These are phyloP conservation scores for Ustilaginoidea virens DNA, from an alignment of 2,329 filamentous ascomycete genomes.

Conservation along the genomic window DNA sequence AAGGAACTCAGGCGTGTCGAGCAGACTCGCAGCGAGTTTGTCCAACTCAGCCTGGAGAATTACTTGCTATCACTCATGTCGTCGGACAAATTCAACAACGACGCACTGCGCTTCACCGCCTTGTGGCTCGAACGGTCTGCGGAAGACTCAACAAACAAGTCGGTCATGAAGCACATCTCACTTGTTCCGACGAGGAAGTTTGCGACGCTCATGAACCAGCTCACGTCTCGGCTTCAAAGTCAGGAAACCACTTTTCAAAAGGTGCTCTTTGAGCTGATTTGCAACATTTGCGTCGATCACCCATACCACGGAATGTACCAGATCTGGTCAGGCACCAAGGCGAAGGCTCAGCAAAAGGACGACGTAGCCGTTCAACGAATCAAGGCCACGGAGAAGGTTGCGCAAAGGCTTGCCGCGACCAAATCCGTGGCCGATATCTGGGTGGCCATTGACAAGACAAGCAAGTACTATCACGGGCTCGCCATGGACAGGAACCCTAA, in stretches of 20 bases:
- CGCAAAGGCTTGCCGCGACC: conserved; percentile 41
- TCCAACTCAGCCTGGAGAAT: conserved; percentile 83
- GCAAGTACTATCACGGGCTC: conserved; percentile 48
- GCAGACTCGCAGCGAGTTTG: conserved; percentile 62
- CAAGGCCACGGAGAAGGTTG: conserved; percentile 55
- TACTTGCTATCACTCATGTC: conserved; percentile 75
- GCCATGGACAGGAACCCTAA: conserved; percentile 49
- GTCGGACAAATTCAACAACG: conserved; percentile 78
- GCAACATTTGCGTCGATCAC: conserved; percentile 78
- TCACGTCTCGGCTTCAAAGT: conserved; percentile 79
- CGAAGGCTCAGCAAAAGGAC: conserved; percentile 55
- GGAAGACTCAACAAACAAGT: conserved; percentile 60
- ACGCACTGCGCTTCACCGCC: conserved; percentile 81
- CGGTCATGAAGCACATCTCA: conserved; percentile 53
- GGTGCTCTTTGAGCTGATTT: conserved; percentile 57
- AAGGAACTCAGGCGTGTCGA: conserved; percentile 70
- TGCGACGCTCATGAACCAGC: conserved; percentile 82
- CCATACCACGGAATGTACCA: conserved; percentile 97
- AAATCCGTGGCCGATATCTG: conserved; percentile 41
- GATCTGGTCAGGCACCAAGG: conserved; percentile 69
- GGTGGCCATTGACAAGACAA: conserved; percentile 58
- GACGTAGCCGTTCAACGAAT: conserved; percentile 59
- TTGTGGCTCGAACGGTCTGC: conserved; percentile 82
- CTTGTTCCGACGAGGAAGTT: conserved; percentile 85
- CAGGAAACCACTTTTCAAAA: conserved; percentile 58